These are phyloP conservation scores for Penicillium sp. DNA, from an alignment of 2,329 filamentous ascomycete species.

Conservation along the genomic window DNA sequence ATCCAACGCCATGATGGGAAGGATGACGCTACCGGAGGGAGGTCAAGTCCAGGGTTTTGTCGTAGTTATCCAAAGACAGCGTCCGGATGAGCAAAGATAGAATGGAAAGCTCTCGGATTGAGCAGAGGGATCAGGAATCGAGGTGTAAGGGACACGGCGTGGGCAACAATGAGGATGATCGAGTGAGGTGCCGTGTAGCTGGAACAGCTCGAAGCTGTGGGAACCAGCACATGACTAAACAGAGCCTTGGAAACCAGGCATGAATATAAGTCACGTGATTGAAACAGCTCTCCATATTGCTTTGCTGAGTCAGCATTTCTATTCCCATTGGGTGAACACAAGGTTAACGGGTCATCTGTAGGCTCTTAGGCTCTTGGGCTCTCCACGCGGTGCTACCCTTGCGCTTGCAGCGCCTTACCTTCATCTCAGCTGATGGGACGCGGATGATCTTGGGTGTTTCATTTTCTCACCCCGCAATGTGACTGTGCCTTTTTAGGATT, in stretches of 20 bases:
- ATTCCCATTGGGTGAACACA: too few relatives aligned
- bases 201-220: slow-evolving; percentile 16
- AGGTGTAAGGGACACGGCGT: background rate
- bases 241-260: slow-evolving; percentile 7
- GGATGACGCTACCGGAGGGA: slow-evolving; percentile 23
- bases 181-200: slow-evolving; percentile 8
- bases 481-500: background rate
- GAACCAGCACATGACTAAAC: slow-evolving; percentile 10
- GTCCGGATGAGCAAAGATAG: background rate
- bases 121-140: background rate
- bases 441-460: slow-evolving; percentile 7
- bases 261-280: slow-evolving; percentile 3
- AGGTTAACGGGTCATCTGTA: slow-evolving; percentile 19
- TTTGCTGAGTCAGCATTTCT: slow-evolving; percentile 17
- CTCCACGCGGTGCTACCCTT: slow-evolving; percentile 15
- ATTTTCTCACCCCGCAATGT: slow-evolving; percentile 14
- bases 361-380: too few relatives aligned
- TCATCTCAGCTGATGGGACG: slow-evolving; percentile 17
- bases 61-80: background rate
- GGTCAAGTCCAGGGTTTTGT: slow-evolving; percentile 1
- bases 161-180: slow-evolving; percentile 9
- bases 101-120: background rate
- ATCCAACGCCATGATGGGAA: slow-evolving; percentile 81
- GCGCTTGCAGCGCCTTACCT: slow-evolving; percentile 8
- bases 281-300: slow-evolving; percentile 13